Evolutionary conservation across 331 rosid species (phyloP).

Genomic region (Ulmus americana): DNA sequence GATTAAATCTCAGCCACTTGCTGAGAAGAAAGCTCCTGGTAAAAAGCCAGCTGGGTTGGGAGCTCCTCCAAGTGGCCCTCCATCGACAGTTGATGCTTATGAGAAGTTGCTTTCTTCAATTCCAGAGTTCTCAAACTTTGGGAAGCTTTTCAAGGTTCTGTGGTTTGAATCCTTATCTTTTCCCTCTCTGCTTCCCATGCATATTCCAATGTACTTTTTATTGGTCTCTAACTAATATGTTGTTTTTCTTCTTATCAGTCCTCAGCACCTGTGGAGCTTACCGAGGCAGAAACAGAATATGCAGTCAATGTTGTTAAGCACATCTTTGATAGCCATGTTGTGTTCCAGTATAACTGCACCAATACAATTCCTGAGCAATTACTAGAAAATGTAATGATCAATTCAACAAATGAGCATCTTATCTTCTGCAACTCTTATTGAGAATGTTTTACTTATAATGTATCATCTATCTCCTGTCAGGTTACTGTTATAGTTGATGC

Average conservation of each 20-base stretch:
- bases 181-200: constrained; percentile 14
- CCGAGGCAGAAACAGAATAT: constrained; percentile 98
- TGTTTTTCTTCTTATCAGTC: constrained; percentile 50
- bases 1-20: constrained; percentile 75
- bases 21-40: constrained; percentile 85
- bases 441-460: constrained; percentile 13
- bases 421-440: constrained; percentile 9
- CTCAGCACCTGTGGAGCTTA: constrained; percentile 88
- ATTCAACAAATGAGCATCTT: constrained; percentile 16
- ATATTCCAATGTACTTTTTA: constrained; percentile 10
- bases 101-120: constrained; percentile 63
- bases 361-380: constrained; percentile 94
- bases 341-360: constrained; percentile 95
- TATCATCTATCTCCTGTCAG: constrained; percentile 36
- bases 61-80: constrained; percentile 61
- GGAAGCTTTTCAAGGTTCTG: constrained; percentile 90
- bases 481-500: constrained; percentile 83
- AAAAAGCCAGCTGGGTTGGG: constrained; percentile 82
- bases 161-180: constrained; percentile 10
- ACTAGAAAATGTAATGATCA: constrained; percentile 72
- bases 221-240: constrained; percentile 7
- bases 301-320: constrained; percentile 95
- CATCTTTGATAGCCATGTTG: constrained; percentile 75
- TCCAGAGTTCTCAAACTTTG: constrained; percentile 62
- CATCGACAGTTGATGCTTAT: constrained; percentile 73